phyloP scores from a whole-genome alignment of 2,329 filamentous ascomycete species.

The Aschersonia sp. region DNA sequence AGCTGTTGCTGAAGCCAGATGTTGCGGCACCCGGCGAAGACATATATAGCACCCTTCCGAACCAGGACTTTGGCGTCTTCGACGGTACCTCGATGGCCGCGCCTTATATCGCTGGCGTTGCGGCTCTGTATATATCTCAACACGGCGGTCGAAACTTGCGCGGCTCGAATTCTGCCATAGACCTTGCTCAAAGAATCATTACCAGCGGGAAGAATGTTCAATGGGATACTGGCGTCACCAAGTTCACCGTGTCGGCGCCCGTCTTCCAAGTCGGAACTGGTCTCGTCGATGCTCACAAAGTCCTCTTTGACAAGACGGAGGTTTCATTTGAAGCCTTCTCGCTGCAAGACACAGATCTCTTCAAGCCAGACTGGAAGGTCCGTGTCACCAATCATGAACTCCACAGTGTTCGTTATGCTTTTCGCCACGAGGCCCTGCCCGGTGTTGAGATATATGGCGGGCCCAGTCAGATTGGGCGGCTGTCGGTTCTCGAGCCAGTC shows the following conservation, averaged over 20 bases:
- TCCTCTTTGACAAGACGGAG: constrained; percentile 21
- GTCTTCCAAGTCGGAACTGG: constrained; percentile 30
- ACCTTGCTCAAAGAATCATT: constrained; percentile 18
- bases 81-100: constrained; percentile 43
- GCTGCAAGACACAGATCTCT: constrained; percentile 33
- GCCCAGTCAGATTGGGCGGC: constrained; percentile 13
- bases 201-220: constrained; percentile 18
- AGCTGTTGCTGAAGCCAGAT: constrained; percentile 35
- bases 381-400: constrained; percentile 29
- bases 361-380: constrained; percentile 18
- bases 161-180: constrained; percentile 18
- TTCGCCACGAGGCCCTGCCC: constrained; percentile 24
- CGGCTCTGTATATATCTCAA: constrained; percentile 27
- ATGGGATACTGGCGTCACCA: constrained; percentile 11
- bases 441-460: constrained; percentile 19
- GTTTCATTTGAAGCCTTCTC: constrained; percentile 27
- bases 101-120: constrained; percentile 37
- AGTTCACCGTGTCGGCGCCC: constrained; percentile 11
- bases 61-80: constrained; percentile 27
- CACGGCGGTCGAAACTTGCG: constrained; percentile 24
- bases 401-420: constrained; percentile 23
- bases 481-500: constrained; percentile 13
- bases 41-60: constrained; percentile 33
- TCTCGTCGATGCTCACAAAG: constrained; percentile 28
- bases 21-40: constrained; percentile 32